Percentiles rank a stretch among this genome's conserved stretches.
These are phyloP conservation scores for Casaregolazyma suthepensis DNA, from an alignment of 1,139 yeast species.

Conservation along the genomic window DNA sequence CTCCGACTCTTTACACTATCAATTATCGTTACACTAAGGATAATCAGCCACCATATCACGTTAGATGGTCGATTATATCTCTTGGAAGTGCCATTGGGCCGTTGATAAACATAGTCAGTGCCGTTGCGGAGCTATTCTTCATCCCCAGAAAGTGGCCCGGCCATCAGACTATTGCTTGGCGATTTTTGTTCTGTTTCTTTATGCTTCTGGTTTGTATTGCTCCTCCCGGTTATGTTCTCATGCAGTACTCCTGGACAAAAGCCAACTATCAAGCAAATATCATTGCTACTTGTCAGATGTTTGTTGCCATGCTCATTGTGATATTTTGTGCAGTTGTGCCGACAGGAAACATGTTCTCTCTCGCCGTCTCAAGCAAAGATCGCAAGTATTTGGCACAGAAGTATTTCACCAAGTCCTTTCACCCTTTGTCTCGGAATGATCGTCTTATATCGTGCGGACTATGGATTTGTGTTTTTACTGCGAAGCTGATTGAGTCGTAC, in stretches of 20 bases:
- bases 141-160: constrained; percentile 72
- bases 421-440: constrained; percentile 46
- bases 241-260: constrained; percentile 45
- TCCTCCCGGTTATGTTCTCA: constrained; percentile 59
- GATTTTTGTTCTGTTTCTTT: constrained; percentile 41
- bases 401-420: constrained; percentile 49
- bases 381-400: constrained; percentile 26
- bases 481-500: constrained; percentile 76
- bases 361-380: constrained; percentile 28
- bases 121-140: constrained; percentile 53
- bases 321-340: constrained; percentile 58
- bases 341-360: constrained; percentile 40
- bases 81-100: constrained; percentile 71
- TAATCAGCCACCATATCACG: constrained; percentile 61
- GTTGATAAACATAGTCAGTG: constrained; percentile 55
- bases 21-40: constrained; percentile 52
- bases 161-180: constrained; percentile 42
- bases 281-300: constrained; percentile 53
- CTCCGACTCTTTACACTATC: constrained; percentile 69
- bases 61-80: constrained; percentile 56
- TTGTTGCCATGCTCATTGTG: constrained; percentile 54
- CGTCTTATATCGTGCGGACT: constrained; percentile 52
- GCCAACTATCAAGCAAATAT: constrained; percentile 45
- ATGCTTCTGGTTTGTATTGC: constrained; percentile 45
- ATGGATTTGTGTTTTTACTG: constrained; percentile 64